These are phyloP conservation scores for Torulaspora maleeae DNA, from an alignment of 805 yeast genomes.

Conservation along the genomic window DNA sequence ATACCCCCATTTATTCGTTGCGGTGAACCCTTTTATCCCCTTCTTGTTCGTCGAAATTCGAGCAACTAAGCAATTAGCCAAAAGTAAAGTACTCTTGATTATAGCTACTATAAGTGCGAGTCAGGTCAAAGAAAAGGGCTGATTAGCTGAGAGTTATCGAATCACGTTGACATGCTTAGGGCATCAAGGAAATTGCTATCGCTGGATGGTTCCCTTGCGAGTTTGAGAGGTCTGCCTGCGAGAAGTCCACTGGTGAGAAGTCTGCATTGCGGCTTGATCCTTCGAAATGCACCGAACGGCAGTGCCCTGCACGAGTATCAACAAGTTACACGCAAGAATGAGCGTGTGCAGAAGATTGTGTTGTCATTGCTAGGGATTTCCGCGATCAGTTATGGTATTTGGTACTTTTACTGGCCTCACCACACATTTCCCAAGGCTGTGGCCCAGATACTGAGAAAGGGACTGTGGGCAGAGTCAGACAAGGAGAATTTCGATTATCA, in stretches of 20 bases:
- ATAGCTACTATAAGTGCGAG: neutral
- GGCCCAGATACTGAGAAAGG: constrained; percentile 67
- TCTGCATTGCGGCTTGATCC: constrained; percentile 4
- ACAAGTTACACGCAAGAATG: constrained; percentile 10
- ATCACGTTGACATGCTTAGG: neutral
- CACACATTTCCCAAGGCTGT: constrained; percentile 66
- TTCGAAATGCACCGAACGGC: constrained; percentile 4
- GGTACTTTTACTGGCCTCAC: constrained; percentile 56
- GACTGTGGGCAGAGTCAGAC: constrained; percentile 77
- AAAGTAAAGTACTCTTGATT: constrained; percentile 1
- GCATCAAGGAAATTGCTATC: neutral
- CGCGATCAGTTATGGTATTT: constrained; percentile 26
- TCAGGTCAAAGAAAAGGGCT: neutral
- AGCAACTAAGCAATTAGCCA: neutral
- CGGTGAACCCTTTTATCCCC: constrained; percentile 3
- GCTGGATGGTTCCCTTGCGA: neutral
- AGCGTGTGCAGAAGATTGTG: constrained; percentile 14
- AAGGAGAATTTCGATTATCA: constrained; percentile 51
- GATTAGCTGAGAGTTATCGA: neutral
- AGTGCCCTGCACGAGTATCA: constrained; percentile 1
- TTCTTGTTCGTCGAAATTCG: neutral
- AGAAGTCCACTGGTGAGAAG: constrained; percentile 1
- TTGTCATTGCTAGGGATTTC: constrained; percentile 25
- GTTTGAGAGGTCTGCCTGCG: neutral
- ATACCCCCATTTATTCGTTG: neutral